Conservation (phyloP, 345 rosid species). For the Sisymbrium altissimum region DNA sequence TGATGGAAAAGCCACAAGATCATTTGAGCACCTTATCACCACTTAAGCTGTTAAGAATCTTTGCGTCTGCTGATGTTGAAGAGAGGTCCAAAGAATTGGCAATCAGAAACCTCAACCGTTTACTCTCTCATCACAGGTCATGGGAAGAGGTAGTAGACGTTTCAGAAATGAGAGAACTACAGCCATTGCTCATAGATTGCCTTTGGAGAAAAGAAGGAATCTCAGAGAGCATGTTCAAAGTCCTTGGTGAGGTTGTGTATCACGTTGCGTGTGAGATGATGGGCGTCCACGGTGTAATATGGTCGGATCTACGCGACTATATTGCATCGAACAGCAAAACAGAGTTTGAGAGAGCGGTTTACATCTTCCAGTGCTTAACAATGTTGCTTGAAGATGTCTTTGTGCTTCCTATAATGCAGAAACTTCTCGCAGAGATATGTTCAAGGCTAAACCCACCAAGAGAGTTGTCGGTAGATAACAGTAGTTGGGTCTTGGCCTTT, state of each 20-base stretch:
- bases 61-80: background rate
- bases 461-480: background rate
- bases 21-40: background rate
- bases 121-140: background rate
- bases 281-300: background rate
- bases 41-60: background rate
- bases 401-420: background rate
- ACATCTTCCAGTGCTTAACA: conserved; percentile 7
- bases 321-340: background rate
- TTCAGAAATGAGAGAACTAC: background rate
- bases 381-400: background rate
- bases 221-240: conserved; percentile 8
- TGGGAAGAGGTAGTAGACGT: background rate
- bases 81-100: background rate
- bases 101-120: background rate
- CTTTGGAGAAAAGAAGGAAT: background rate
- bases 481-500: conserved; percentile 4
- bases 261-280: conserved; percentile 5
- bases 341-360: conserved; percentile 2
- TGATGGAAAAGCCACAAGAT: background rate
- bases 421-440: background rate
- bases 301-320: background rate
- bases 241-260: conserved; percentile 11
- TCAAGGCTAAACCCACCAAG: background rate
- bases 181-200: conserved; percentile 9